Conservation (phyloP, 176 grass and related monocot species). For the Paspalum notatum region DNA sequence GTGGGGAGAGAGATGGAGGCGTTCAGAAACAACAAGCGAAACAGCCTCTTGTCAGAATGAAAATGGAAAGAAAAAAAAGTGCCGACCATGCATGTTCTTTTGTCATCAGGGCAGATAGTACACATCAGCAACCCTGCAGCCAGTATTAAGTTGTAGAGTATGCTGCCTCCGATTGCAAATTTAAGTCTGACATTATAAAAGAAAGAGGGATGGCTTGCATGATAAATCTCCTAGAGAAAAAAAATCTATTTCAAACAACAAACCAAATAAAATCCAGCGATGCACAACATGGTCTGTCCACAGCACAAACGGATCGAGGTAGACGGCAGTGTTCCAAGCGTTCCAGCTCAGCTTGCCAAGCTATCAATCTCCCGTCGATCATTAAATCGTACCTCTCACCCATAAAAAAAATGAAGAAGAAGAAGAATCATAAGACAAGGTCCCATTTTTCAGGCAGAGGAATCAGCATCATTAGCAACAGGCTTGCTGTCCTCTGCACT, state of each 20-base stretch:
- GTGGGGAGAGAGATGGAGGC: background rate
- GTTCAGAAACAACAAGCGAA: background rate
- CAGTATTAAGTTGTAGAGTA: too few species aligned
- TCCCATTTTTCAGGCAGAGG: background rate
- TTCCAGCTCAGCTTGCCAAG: background rate
- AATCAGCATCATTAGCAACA: background rate
- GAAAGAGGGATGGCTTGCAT: background rate
- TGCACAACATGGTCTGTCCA: background rate
- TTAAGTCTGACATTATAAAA: background rate
- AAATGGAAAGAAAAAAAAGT: too few species aligned
- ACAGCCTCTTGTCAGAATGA: too few species aligned
- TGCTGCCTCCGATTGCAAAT: too few species aligned
- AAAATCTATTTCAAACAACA: background rate
- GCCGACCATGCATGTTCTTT: too few species aligned
- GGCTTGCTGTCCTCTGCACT: constrained; percentile 5
- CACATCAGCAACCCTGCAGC: too few species aligned
- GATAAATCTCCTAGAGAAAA: background rate
- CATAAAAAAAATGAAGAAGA: background rate
- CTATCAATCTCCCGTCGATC: background rate
- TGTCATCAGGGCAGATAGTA: too few species aligned
- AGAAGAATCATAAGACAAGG: constrained; percentile 4
- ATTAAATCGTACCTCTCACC: background rate
- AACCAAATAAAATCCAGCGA: constrained; percentile 3
- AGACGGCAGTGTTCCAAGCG: background rate
- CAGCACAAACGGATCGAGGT: background rate